Evolutionary conservation across 1,284 basidiomycete species (phyloP).

Genomic region (Mycena citricolor): DNA sequence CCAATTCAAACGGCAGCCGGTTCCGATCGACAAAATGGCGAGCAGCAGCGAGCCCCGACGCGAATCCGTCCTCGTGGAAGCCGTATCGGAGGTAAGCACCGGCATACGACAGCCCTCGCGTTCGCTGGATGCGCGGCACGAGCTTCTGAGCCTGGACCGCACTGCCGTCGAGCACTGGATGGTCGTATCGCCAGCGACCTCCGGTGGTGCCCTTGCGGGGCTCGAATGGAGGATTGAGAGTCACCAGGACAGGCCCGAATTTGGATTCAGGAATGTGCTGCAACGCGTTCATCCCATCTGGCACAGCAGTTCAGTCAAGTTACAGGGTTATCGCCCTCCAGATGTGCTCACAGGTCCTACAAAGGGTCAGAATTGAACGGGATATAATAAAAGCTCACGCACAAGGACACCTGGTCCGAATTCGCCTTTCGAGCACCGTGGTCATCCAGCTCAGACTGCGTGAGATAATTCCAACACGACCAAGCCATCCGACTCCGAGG

Average conservation of each 20-base stretch:
- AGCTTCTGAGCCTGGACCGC: constrained; percentile 57
- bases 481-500: constrained; percentile 59
- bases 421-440: constrained; percentile 45
- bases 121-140: constrained; percentile 63
- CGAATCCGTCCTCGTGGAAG: constrained; percentile 84
- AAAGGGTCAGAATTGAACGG: constrained; percentile 2
- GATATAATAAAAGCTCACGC: constrained; percentile 31
- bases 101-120: constrained; percentile 65
- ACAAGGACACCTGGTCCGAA: constrained; percentile 66
- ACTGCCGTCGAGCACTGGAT: constrained; percentile 59
- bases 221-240: constrained; percentile 72
- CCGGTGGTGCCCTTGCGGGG: constrained; percentile 50
- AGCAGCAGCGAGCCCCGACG: constrained; percentile 54
- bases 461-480: constrained; percentile 79
- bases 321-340: background rate
- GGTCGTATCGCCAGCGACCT: constrained; percentile 65
- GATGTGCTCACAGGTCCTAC: constrained; percentile 45
- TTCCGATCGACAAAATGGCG: constrained; percentile 2
- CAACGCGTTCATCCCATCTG: constrained; percentile 79
- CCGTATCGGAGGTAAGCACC: constrained; percentile 83
- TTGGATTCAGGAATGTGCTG: constrained; percentile 62
- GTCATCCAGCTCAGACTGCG: constrained; percentile 42
- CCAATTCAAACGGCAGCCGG: constrained; percentile 17
- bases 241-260: constrained; percentile 74
- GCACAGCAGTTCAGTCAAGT: constrained; percentile 8